These are phyloP conservation scores for Penicillium goetzii DNA, from an alignment of 495 filamentous ascomycete species.

Conservation along the genomic window DNA sequence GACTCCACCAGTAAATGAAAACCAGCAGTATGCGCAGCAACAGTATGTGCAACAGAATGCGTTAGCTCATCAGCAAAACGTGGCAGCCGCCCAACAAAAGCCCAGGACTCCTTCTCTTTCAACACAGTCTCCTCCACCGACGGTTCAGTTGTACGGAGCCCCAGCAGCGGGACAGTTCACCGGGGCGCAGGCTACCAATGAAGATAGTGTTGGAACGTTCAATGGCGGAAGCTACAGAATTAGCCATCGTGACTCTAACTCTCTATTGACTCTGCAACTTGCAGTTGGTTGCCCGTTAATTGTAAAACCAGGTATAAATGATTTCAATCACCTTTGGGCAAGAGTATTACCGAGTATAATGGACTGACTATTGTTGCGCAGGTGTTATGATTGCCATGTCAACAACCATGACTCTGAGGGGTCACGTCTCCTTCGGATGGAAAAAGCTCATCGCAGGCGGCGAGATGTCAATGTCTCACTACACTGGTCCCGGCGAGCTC, in stretches of 20 bases:
- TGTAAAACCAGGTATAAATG: conserved; percentile 73
- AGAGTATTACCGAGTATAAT: background rate
- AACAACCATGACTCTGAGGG: conserved; percentile 79
- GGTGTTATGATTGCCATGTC: conserved; percentile 96
- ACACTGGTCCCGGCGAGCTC: conserved; percentile 89
- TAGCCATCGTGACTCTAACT: conserved; percentile 90
- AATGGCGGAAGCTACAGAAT: conserved; percentile 94
- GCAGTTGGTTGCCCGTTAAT: conserved; percentile 85
- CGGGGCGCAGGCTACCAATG: conserved; percentile 57
- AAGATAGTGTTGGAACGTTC: conserved; percentile 89
- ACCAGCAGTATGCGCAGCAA: conserved; percentile 8
- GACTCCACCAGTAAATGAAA: background rate
- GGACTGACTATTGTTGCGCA: conserved; percentile 31
- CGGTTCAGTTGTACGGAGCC: conserved; percentile 42
- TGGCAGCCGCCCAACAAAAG: too few species aligned
- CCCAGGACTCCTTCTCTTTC: background rate
- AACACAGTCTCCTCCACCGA: conserved; percentile 29
- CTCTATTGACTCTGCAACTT: conserved; percentile 84
- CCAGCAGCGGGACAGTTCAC: conserved; percentile 57
- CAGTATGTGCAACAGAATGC: conserved; percentile 14
- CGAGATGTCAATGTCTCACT: conserved; percentile 78
- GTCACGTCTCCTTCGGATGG: conserved; percentile 75
- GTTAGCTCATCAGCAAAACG: conserved; percentile 11
- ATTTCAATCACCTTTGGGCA: too few species aligned
- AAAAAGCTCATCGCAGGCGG: conserved; percentile 85